These are phyloP conservation scores for Trichoderma polysporum DNA, from an alignment of 2,329 filamentous ascomycete species.

Conservation along the genomic window DNA sequence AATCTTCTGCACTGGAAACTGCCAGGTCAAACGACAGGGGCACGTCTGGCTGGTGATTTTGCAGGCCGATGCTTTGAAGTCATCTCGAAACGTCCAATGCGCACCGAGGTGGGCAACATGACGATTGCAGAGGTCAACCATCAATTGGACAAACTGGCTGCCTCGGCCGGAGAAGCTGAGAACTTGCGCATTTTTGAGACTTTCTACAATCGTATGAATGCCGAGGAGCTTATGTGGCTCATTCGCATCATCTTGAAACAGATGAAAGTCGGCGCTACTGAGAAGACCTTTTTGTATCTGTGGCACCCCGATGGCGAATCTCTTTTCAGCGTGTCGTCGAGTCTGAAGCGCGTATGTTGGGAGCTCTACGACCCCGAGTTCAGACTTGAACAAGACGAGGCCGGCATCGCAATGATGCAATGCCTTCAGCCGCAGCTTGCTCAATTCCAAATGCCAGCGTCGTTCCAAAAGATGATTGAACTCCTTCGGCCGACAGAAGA, in stretches of 20 bases:
- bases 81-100: constrained; percentile 78
- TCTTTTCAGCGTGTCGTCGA: constrained; percentile 88
- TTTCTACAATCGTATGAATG: constrained; percentile 89
- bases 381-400: constrained; percentile 71
- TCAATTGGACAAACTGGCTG: constrained; percentile 74
- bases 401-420: constrained; percentile 79
- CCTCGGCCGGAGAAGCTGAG: constrained; percentile 75
- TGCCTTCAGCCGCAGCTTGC: constrained; percentile 96
- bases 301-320: constrained; percentile 78
- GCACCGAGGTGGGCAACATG: constrained; percentile 72
- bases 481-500: constrained; percentile 65
- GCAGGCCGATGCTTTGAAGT: constrained; percentile 85
- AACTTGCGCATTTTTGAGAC: constrained; percentile 77
- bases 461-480: constrained; percentile 75
- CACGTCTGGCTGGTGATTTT: constrained; percentile 82
- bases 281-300: constrained; percentile 81
- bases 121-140: constrained; percentile 87
- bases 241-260: constrained; percentile 88
- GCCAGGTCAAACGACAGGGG: constrained; percentile 65
- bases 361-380: constrained; percentile 74
- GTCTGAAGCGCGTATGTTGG: constrained; percentile 89
- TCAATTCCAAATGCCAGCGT: constrained; percentile 79
- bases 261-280: constrained; percentile 73
- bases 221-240: constrained; percentile 90
- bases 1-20: constrained; percentile 90